Evolutionary conservation across 805 yeast species (phyloP).

Genomic region (Wickerhamomyces chambardii): DNA sequence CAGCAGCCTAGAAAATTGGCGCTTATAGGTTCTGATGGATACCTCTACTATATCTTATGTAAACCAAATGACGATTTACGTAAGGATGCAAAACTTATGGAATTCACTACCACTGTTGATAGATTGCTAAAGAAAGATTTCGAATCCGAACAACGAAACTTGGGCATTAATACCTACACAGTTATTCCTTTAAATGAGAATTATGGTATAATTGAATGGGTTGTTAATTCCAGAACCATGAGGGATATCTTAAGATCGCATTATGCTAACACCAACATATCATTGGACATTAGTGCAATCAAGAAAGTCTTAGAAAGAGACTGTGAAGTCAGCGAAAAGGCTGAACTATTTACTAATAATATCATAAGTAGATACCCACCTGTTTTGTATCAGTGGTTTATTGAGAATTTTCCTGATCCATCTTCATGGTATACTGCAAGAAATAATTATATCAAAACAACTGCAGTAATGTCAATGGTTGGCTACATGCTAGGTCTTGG

Average conservation of each 20-base stretch:
- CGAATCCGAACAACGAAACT: constrained; percentile 65
- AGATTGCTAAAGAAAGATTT: constrained; percentile 55
- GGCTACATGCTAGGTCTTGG: constrained; percentile 94
- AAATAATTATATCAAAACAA: constrained; percentile 62
- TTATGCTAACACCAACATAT: constrained; percentile 31
- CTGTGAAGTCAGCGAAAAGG: constrained; percentile 20
- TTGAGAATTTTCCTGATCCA: constrained; percentile 86
- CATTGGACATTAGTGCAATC: constrained; percentile 16
- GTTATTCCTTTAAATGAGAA: constrained; percentile 84
- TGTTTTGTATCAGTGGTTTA: constrained; percentile 79
- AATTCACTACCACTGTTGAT: constrained; percentile 82
- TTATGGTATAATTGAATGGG: constrained; percentile 90
- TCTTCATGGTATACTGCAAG: constrained; percentile 79
- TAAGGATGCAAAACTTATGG: constrained; percentile 89
- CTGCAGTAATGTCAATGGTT: constrained; percentile 96
- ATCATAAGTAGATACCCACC: constrained; percentile 40
- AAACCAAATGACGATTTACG: constrained; percentile 87
- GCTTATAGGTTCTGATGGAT: constrained; percentile 71
- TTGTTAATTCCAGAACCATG: constrained; percentile 64
- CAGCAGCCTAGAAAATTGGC: constrained; percentile 80
- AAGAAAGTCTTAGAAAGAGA: constrained; percentile 18
- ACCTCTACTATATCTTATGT: constrained; percentile 65
- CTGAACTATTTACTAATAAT: constrained; percentile 23
- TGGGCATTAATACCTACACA: constrained; percentile 72
- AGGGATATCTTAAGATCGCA: constrained; percentile 45